Evolutionary conservation across 2,329 filamentous ascomycete species (phyloP).

Genomic region (Verticillium isaacii): DNA sequence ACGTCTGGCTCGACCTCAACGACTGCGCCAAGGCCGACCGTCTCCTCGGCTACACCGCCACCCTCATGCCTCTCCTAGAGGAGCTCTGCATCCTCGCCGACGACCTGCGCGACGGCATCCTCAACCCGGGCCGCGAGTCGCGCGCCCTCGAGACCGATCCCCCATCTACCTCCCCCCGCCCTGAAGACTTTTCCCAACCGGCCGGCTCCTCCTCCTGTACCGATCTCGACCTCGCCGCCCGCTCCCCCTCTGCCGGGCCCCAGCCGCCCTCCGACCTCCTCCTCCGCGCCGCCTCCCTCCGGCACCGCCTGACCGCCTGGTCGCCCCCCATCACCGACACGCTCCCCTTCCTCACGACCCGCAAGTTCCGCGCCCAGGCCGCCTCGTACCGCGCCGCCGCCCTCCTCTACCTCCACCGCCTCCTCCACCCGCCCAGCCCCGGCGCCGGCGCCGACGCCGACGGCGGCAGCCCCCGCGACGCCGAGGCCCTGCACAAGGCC

Average conservation of each 20-base stretch:
- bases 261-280: constrained; percentile 1
- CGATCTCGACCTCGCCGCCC: neutral
- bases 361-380: constrained; percentile 22
- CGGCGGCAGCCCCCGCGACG: constrained; percentile 9
- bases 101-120: constrained; percentile 14
- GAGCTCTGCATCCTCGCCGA: constrained; percentile 22
- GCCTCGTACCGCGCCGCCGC: constrained; percentile 19
- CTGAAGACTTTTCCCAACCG: neutral
- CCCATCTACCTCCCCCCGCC: neutral
- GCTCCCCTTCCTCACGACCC: constrained; percentile 17
- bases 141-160: neutral
- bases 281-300: constrained; percentile 14
- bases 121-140: neutral
- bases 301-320: constrained; percentile 16
- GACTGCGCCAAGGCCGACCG: constrained; percentile 18
- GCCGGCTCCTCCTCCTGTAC: neutral
- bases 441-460: constrained; percentile 5
- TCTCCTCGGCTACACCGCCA: constrained; percentile 23
- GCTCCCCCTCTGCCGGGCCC: neutral
- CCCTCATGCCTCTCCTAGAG: constrained; percentile 22
- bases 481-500: constrained; percentile 17
- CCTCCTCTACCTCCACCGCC: constrained; percentile 21
- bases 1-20: constrained; percentile 19
- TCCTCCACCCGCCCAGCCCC: constrained; percentile 16
- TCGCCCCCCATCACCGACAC: constrained; percentile 15